Evolutionary conservation across 2,329 filamentous ascomycete species (phyloP), one percentile per base, ranked within the genome.

Genomic region (Trichoderma aggressivum): DNA sequence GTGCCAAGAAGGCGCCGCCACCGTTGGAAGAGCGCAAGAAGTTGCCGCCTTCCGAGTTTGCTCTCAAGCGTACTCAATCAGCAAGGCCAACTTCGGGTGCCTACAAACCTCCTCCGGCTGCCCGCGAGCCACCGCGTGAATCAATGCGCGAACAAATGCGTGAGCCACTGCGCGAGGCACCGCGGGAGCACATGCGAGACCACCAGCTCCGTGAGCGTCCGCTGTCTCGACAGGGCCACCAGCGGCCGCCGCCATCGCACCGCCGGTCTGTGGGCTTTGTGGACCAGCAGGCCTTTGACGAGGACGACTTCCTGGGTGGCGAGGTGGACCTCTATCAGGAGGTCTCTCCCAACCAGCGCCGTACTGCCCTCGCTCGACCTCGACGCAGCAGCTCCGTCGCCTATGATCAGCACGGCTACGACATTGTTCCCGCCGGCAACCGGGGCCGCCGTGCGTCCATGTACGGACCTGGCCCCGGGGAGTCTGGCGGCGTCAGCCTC

Each of bases 41-140:
- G 34, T 86, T 87, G 85, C 86, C 86, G 26, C 86, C 86, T 12
- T 85, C 85, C 5, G 77, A 77, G 2, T 76, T 72, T 30, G 74
- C 79, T 50, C 80, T 80, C 24, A 65, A 66, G 63, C 78, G 84
- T 16, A 83, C 80, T 1, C 78, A 80, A 73, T 80, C 80, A 18
- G 77, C 79, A 7, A 58, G 79, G 60, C 79, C 79, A 32, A 63
- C 64, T 30, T 72, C 75, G 7, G 74, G 76, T 34, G 75, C 78
- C 3, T 81, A 78, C 73, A 77, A 78, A 14, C 75, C 79, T 14
- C 78, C 78, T 7, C 73, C 75, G 8, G 21, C 43, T 21, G 65
- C 77, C 74, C 36, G 77, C 76, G 64, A 75, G 71, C 60, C 78
- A 16, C 18, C n/a, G 32, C 63, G 63, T 1, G 62, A 65, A 71